Conservation (phyloP, 1,284 basidiomycete species). For the Malassezia obtusa region DNA sequence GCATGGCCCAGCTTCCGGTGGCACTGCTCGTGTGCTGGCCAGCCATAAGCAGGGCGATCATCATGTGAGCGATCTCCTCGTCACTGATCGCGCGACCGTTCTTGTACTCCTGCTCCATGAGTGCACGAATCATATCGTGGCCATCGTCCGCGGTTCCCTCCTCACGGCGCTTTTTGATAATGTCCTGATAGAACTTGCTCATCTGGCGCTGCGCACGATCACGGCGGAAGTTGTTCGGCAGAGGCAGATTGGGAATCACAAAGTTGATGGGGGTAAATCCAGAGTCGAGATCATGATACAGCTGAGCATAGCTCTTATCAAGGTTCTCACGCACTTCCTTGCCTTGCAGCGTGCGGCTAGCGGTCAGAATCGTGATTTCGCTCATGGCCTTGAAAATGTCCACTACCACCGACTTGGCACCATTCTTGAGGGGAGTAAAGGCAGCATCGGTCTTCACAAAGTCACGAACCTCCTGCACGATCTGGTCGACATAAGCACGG, state of each 20-base stretch:
- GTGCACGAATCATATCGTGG: slow-evolving; percentile 83
- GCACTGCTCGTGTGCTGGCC: slow-evolving; percentile 96
- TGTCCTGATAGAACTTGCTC: slow-evolving; percentile 83
- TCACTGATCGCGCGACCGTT: slow-evolving; percentile 69
- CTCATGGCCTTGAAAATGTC: slow-evolving; percentile 60
- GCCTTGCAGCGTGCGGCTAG: slow-evolving; percentile 83
- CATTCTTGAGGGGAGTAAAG: slow-evolving; percentile 54
- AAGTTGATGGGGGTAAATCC: slow-evolving; percentile 57
- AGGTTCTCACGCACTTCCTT: slow-evolving; percentile 71
- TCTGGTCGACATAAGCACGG: slow-evolving; percentile 78
- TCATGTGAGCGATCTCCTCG: slow-evolving; percentile 89
- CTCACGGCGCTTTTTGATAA: slow-evolving; percentile 67
- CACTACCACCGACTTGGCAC: slow-evolving; percentile 18
- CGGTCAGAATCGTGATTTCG: slow-evolving; percentile 93
- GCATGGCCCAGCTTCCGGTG: slow-evolving; percentile 76
- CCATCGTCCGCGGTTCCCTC: slow-evolving; percentile 49
- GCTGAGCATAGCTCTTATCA: slow-evolving; percentile 73
- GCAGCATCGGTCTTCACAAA: slow-evolving; percentile 51
- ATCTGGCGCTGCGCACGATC: slow-evolving; percentile 87
- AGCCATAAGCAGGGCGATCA: slow-evolving; percentile 61
- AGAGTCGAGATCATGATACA: slow-evolving; percentile 84
- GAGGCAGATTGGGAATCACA: slow-evolving; percentile 83
- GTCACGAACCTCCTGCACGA: slow-evolving; percentile 55
- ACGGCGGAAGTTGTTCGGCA: slow-evolving; percentile 75
- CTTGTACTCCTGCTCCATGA: slow-evolving; percentile 77